Evolutionary conservation across 2,329 filamentous ascomycete species (phyloP).

Genomic region (Magnaporthiopsis incrustans): DNA sequence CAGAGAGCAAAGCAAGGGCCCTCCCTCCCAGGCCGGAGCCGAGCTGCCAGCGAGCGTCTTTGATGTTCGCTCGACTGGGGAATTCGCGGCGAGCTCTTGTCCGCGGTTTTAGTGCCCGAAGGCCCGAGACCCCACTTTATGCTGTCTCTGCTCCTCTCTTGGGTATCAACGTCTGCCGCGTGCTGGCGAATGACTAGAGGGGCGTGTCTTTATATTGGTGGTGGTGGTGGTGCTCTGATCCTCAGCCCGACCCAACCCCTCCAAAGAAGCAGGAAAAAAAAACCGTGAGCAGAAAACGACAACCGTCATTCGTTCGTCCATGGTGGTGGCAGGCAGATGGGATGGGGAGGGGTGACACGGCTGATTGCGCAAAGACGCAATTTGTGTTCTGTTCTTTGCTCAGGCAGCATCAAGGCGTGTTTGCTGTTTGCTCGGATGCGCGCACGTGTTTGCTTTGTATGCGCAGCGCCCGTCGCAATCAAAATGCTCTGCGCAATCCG

Average conservation of each 20-base stretch:
- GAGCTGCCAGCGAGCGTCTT: not conserved
- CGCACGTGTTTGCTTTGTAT: not conserved
- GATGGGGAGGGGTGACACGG: not conserved
- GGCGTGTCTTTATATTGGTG: not conserved
- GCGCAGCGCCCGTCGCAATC: not conserved
- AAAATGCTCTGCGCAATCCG: not conserved
- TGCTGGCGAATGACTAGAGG: not conserved
- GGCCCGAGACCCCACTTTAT: not conserved
- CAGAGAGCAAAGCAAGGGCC: not conserved
- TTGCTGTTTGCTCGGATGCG: not conserved
- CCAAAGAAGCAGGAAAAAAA: too few relatives aligned
- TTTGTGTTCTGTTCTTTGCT: not conserved
- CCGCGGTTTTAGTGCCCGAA: not conserved
- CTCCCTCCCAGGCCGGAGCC: too few relatives aligned
- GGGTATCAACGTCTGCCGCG: not conserved
- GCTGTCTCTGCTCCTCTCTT: not conserved
- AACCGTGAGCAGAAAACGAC: too few relatives aligned
- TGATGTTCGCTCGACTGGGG: not conserved
- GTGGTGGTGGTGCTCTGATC: not conserved
- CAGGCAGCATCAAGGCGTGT: not conserved
- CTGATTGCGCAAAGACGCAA: not conserved
- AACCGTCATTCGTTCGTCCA: too few relatives aligned
- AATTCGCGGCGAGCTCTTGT: not conserved
- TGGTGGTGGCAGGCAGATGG: not conserved
- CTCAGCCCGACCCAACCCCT: too few relatives aligned